Conservation (phyloP, 2,329 filamentous ascomycete species). For the Verticillium alfalfae region DNA sequence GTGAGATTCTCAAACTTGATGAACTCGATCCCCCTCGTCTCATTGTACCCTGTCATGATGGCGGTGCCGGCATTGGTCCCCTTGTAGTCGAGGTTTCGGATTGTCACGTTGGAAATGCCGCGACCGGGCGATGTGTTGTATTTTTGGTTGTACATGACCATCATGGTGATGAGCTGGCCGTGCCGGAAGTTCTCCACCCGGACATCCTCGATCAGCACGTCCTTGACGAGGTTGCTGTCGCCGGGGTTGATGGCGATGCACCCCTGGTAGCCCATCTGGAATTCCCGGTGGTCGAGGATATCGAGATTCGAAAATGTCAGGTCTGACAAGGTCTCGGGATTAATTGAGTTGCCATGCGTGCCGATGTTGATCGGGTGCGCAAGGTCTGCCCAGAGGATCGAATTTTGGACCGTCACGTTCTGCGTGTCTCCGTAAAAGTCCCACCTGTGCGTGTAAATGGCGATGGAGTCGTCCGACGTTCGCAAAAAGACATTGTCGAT, state of each 20-base stretch:
- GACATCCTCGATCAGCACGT: constrained; percentile 21
- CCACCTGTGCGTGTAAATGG: constrained; percentile 24
- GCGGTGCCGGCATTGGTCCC: constrained; percentile 10
- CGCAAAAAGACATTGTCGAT: constrained; percentile 26
- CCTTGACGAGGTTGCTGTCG: constrained; percentile 23
- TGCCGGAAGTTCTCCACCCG: constrained; percentile 22
- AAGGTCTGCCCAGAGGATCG: constrained; percentile 21
- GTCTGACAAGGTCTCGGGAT: constrained; percentile 22
- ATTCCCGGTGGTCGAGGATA: constrained; percentile 28
- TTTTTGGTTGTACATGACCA: constrained; percentile 25
- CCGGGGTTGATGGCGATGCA: constrained; percentile 26
- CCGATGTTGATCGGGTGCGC: constrained; percentile 28
- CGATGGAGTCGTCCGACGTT: constrained; percentile 28
- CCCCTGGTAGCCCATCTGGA: constrained; percentile 27
- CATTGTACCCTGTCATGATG: constrained; percentile 3
- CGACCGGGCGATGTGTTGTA: constrained; percentile 26
- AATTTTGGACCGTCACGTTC: constrained; percentile 25
- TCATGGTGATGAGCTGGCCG: constrained; percentile 25
- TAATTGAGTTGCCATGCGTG: constrained; percentile 25
- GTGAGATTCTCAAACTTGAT: constrained; percentile 16
- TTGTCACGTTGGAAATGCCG: constrained; percentile 18
- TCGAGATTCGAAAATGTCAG: constrained; percentile 25
- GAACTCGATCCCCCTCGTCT: constrained; percentile 4
- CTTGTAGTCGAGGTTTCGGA: constrained; percentile 15
- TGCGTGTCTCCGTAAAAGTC: constrained; percentile 23